A percentile compares a stretch with the other conserved stretches of the same genome.
phyloP scores from a whole-genome alignment of 2,329 filamentous ascomycete species.

The Xylariales sp. region DNA sequence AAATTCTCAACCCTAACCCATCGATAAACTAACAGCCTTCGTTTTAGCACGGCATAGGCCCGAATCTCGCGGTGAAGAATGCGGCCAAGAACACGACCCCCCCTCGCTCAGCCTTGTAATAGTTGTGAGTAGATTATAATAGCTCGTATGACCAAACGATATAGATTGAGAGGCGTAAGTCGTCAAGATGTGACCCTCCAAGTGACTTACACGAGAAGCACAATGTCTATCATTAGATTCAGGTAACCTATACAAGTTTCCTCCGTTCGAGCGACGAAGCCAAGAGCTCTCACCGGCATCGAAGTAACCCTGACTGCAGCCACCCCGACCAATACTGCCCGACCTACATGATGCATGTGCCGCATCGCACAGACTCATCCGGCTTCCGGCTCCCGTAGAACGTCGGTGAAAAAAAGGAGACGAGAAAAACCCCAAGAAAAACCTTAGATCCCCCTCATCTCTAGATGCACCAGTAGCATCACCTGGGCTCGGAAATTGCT shows the following conservation, averaged over 20 bases:
- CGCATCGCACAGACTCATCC: background rate
- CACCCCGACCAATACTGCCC: background rate
- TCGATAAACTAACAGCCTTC: no score
- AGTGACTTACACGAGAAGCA: background rate
- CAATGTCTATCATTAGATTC: background rate
- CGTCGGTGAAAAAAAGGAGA: background rate
- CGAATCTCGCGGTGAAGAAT: conserved; percentile 10
- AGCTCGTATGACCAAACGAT: background rate
- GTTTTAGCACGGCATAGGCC: background rate
- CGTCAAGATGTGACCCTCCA: background rate
- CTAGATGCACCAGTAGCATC: background rate
- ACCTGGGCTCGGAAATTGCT: background rate
- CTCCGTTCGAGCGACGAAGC: conserved; percentile 1
- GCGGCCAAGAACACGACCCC: background rate
- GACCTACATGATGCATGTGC: conserved; percentile 11
- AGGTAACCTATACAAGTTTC: background rate
- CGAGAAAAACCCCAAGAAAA: background rate
- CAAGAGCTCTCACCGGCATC: background rate
- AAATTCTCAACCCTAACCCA: background rate
- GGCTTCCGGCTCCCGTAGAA: conserved; percentile 12
- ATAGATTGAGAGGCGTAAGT: background rate
- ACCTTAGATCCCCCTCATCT: background rate
- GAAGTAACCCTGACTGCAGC: conserved; percentile 14
- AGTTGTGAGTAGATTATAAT: background rate
- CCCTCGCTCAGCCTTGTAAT: background rate